Conservation (phyloP, 306 rosid species). For the Benincasa hispida region DNA sequence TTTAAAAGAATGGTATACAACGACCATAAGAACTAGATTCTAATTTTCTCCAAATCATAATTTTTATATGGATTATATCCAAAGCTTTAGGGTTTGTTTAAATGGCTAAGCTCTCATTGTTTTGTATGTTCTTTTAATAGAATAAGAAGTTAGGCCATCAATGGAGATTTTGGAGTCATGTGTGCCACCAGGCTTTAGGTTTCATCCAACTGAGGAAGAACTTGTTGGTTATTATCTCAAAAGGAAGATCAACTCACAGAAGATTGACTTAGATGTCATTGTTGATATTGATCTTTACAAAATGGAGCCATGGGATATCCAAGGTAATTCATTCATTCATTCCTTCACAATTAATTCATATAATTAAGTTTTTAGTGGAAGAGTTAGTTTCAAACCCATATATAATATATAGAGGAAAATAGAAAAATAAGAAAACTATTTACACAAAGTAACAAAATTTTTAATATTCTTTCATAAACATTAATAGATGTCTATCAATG, state of each 20-base stretch:
- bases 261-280: constrained; percentile 77
- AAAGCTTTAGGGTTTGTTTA: background rate
- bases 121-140: background rate
- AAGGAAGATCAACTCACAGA: constrained; percentile 63
- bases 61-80: no score
- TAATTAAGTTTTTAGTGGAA: background rate
- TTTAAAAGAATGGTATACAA: no score
- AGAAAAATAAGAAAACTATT: no score
- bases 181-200: constrained; percentile 91
- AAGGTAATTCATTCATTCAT: constrained; percentile 34
- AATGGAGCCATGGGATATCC: constrained; percentile 95
- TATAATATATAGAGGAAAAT: no score
- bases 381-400: background rate
- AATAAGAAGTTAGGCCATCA: constrained; percentile 3
- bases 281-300: constrained; percentile 79
- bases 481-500: no score
- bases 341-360: no score
- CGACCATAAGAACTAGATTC: no score
- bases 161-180: constrained; percentile 62
- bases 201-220: constrained; percentile 98
- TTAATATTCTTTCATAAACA: no score
- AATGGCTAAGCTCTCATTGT: background rate
- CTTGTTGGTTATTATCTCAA: constrained; percentile 85
- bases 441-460: no score
- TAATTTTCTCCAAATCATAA: no score